Base-by-base conservation (phyloP, 2,329 filamentous ascomycete genomes). In the Rutstroemia sp. region DNA sequence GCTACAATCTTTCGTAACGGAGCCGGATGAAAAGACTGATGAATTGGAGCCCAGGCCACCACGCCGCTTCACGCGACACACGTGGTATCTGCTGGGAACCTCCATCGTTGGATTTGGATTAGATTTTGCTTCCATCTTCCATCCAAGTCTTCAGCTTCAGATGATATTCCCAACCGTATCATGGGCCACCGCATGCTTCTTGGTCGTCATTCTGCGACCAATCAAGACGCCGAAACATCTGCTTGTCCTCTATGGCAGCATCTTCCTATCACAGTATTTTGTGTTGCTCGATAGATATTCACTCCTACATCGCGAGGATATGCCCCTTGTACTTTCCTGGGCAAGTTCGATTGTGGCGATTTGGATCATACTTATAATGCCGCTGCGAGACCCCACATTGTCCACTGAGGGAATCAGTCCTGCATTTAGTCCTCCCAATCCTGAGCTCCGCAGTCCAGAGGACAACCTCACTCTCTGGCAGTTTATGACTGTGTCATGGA, bases 401-500 rank as follows among this genome's bases (percentile, higher is more conserved):
- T 72, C 78, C 19, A 73, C 68, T 3, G 69, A 77, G 8, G 79
- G 78, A 0, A 89, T 92, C 56, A 83, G 83, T 51, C 71, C 73
- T 16, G 75, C 81, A 1, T 82, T 79, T 53, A 73, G 76, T 17
- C 61, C 71, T 4, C 82, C 88, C 1, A 84, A 78, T 0, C 76
- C 73, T 2, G 70, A 76, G 2, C 73, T 88, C n/a, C 85, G 89
- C 30, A 84, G 79, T 48, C 86, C 91, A 0, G 91, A 96, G 69
- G 91, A 96, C 63, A 83, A 87, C 60, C 69, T 95, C 23, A 87
- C 79, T 0, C 75, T 92, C 0, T 91, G 89, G 80, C 87, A 92
- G 63, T 96, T 89, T 72, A 87, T 92, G 81, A 86, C 82, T 5
- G 86, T 95, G 27, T 88, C 82, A 0, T 96, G 91, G 91, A 86